Evolutionary conservation across 2,329 filamentous ascomycete genomes (phyloP).

Genomic region (Shiraia sp.): DNA sequence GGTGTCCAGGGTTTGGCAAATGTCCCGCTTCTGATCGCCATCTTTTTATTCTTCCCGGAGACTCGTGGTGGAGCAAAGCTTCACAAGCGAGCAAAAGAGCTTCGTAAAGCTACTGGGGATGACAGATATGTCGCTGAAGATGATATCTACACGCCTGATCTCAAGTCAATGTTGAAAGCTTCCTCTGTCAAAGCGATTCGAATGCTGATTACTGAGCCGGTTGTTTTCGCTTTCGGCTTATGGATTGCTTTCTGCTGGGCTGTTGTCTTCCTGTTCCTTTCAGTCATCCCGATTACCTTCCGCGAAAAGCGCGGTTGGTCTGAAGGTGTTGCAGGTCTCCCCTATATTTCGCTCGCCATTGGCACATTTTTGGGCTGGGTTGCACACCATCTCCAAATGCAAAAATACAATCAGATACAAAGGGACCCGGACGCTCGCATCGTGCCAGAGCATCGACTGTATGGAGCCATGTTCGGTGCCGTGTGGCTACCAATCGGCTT

Average conservation of each 20-base stretch:
- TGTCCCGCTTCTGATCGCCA: conserved; percentile 52
- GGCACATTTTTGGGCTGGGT: conserved; percentile 55
- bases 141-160: conserved; percentile 55
- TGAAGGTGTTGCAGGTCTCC: conserved; percentile 55
- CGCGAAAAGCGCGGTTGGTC: conserved; percentile 57
- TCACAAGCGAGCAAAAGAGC: conserved; percentile 53
- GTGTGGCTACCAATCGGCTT: conserved; percentile 37
- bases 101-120: conserved; percentile 54
- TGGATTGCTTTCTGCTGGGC: conserved; percentile 60
- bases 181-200: conserved; percentile 58
- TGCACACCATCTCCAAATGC: conserved; percentile 56
- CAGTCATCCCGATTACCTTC: conserved; percentile 44
- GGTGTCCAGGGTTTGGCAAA: conserved; percentile 58
- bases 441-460: conserved; percentile 41
- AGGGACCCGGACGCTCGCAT: conserved; percentile 42
- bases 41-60: conserved; percentile 48
- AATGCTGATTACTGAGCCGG: conserved; percentile 55
- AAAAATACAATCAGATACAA: conserved; percentile 52
- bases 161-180: conserved; percentile 52
- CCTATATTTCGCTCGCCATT: conserved; percentile 56
- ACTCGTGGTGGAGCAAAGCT: conserved; percentile 55
- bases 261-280: conserved; percentile 59
- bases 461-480: conserved; percentile 37
- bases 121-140: conserved; percentile 56
- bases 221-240: conserved; percentile 55